Conservation (phyloP, 1,139 yeast genomes). For the Magnusiomyces sp. region DNA sequence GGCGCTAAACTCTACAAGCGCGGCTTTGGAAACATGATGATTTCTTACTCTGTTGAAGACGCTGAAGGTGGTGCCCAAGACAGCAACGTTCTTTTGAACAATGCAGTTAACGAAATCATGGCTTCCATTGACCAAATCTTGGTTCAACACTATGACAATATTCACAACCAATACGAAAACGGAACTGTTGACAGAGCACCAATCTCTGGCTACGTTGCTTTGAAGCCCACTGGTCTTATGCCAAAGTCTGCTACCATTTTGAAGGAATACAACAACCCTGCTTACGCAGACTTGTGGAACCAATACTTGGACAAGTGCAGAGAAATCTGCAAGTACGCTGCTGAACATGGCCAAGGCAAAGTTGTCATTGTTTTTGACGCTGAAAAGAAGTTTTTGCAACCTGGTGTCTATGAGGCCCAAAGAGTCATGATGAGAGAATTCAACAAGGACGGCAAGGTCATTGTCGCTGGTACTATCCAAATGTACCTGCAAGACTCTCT, state of each 20-base stretch:
- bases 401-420: conserved; percentile 87
- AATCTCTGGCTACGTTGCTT: conserved; percentile 46
- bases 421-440: conserved; percentile 68
- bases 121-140: conserved; percentile 61
- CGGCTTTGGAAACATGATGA: conserved; percentile 90
- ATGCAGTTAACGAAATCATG: conserved; percentile 54
- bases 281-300: conserved; percentile 47
- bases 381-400: conserved; percentile 79
- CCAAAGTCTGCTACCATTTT: conserved; percentile 70
- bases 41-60: conserved; percentile 87
- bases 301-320: conserved; percentile 59
- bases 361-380: conserved; percentile 89
- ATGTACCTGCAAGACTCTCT: conserved; percentile 76
- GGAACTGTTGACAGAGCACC: conserved; percentile 41
- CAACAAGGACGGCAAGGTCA: conserved; percentile 52
- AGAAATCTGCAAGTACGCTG: conserved; percentile 52
- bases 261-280: conserved; percentile 49
- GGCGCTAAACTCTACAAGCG: conserved; percentile 59
- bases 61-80: conserved; percentile 57
- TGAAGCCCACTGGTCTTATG: conserved; percentile 89
- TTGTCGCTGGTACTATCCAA: conserved; percentile 88
- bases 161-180: conserved; percentile 27
- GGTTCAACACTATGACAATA: conserved; percentile 59
- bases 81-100: conserved; percentile 41
- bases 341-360: conserved; percentile 66